phyloP scores from a whole-genome alignment of 2,329 filamentous ascomycete species.

The Colletotrichum tropicicola region DNA sequence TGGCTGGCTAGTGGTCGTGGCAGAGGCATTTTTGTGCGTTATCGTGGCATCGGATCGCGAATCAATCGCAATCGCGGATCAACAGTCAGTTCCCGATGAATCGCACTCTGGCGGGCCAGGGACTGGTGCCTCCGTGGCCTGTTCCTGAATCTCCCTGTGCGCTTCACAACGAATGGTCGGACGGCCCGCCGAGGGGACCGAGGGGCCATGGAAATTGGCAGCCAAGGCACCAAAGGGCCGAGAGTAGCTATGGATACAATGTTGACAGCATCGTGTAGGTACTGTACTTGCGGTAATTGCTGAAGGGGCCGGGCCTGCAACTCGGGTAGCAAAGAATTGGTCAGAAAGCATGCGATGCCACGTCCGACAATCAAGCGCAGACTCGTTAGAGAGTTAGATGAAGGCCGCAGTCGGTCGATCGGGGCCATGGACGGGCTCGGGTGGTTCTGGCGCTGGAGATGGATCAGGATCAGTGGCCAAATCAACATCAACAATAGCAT shows the following conservation, averaged over 20 bases:
- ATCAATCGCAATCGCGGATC: conserved; percentile 25
- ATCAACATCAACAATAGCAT: conserved; percentile 11
- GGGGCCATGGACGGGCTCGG: not conserved
- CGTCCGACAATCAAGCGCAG: conserved; percentile 3
- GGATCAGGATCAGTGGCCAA: not conserved
- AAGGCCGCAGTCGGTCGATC: conserved; percentile 3
- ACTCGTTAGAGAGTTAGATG: conserved; percentile 11
- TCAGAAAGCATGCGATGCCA: conserved; percentile 3
- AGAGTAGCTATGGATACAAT: too few species aligned
- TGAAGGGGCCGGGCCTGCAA: conserved; percentile 3
- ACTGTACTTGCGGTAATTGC: conserved; percentile 1
- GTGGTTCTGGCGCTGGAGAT: not conserved
- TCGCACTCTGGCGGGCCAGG: not conserved
- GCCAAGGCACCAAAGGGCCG: not conserved
- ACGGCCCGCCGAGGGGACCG: conserved; percentile 17
- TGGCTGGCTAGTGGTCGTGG: not conserved
- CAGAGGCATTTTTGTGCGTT: conserved; percentile 20
- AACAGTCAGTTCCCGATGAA: conserved; percentile 7
- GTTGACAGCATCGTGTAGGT: not conserved
- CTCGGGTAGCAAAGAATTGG: not conserved
- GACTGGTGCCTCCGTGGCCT: conserved; percentile 16
- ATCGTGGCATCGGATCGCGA: conserved; percentile 16
- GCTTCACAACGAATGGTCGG: conserved; percentile 16
- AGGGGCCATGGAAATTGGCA: conserved; percentile 1
- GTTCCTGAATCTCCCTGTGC: conserved; percentile 24